These are phyloP conservation scores for Leccinum subatratum DNA, from an alignment of 1,284 basidiomycete species.

Conservation along the genomic window DNA sequence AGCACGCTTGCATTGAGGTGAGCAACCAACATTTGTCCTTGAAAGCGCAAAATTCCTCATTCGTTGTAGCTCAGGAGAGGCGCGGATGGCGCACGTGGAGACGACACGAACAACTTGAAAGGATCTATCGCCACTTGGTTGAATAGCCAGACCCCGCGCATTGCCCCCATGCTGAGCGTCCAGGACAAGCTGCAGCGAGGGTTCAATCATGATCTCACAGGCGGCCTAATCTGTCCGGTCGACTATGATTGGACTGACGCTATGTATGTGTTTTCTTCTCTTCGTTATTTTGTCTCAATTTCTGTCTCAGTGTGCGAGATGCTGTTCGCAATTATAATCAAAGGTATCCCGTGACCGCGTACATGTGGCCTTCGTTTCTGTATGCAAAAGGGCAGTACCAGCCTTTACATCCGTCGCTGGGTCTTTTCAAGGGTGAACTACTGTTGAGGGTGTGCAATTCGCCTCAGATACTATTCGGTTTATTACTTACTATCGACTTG, in stretches of 20 bases:
- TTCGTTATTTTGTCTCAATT: neutral
- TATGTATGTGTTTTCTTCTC: neutral
- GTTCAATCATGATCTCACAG: conserved; percentile 27
- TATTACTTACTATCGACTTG: too few species aligned
- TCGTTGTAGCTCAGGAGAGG: conserved; percentile 15
- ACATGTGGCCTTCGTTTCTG: neutral
- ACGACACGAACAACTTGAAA: conserved; percentile 21
- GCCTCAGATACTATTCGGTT: too few species aligned
- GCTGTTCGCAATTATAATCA: neutral
- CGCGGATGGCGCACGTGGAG: conserved; percentile 15
- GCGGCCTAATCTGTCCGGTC: conserved; percentile 26
- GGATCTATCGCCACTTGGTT: conserved; percentile 21
- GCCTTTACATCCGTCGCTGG: neutral
- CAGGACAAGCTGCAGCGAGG: conserved; percentile 16
- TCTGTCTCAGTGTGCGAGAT: neutral
- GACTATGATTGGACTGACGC: conserved; percentile 27
- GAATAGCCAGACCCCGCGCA: conserved; percentile 10
- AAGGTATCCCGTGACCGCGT: neutral
- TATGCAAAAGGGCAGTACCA: neutral
- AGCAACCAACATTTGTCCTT: neutral
- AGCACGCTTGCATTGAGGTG: neutral
- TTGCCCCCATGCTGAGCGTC: conserved; percentile 8
- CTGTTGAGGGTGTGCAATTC: neutral
- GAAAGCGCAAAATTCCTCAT: neutral
- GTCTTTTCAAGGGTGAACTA: neutral